phyloP scores from a whole-genome alignment of 1,139 yeast species.

The Magnusiomyces sp. region DNA sequence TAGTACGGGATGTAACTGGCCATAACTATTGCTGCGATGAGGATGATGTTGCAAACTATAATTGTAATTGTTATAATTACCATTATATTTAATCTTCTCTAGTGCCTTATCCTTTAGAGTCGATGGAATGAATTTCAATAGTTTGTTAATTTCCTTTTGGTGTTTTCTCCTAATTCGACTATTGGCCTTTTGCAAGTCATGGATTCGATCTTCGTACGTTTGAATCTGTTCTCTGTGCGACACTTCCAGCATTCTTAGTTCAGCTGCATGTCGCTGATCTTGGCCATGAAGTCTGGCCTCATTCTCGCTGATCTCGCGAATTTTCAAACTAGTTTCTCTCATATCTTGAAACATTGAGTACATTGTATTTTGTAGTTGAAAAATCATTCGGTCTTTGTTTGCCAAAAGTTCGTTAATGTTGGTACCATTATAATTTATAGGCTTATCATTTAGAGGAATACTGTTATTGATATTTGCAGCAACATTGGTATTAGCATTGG shows the following conservation, averaged over 20 bases:
- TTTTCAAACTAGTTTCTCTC: background rate
- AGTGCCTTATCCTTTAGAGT: background rate
- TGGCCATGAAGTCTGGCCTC: background rate
- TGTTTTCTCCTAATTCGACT: background rate
- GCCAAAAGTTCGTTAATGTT: background rate
- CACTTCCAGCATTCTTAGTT: conserved; percentile 3
- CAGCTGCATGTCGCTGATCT: conserved; percentile 2
- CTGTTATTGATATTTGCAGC: too few species aligned
- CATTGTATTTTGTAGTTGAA: conserved; percentile 1
- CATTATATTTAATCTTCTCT: background rate
- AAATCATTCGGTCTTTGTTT: conserved; percentile 4
- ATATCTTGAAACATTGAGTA: conserved; percentile 4
- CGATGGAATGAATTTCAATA: background rate
- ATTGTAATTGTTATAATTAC: too few species aligned
- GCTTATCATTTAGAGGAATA: too few species aligned
- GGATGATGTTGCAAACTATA: too few species aligned
- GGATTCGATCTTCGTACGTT: background rate
- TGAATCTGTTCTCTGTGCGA: conserved; percentile 2
- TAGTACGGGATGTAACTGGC: too few species aligned
- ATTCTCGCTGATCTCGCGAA: background rate
- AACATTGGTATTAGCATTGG: too few species aligned
- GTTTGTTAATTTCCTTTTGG: background rate
- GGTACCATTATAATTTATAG: too few species aligned
- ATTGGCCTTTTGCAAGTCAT: background rate
- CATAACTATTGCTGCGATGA: too few species aligned